These are phyloP conservation scores for Botrytis pseudocinerea DNA, from an alignment of 2,329 filamentous ascomycete species.

Conservation along the genomic window DNA sequence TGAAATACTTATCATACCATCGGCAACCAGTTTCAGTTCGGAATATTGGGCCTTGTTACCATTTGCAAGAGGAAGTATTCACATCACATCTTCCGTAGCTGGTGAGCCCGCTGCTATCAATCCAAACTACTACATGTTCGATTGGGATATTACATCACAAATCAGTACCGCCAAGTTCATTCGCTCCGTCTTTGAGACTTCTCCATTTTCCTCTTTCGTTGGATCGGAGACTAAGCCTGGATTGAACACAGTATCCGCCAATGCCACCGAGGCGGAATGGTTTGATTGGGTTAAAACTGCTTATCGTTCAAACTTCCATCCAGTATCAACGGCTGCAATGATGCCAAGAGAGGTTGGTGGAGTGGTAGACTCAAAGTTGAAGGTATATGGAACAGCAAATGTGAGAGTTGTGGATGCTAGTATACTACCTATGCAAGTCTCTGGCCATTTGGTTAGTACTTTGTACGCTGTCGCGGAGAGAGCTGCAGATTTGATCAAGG, in stretches of 20 bases:
- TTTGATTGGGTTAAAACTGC: conserved; percentile 16
- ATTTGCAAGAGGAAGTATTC: conserved; percentile 56
- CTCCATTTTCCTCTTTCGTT: conserved; percentile 2
- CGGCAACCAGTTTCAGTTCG: conserved; percentile 36
- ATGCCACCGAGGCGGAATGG: conserved; percentile 24
- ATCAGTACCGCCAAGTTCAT: conserved; percentile 1
- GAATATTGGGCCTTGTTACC: conserved; percentile 44
- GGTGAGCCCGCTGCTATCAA: conserved; percentile 49
- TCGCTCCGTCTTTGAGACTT: background rate
- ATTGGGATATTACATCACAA: conserved; percentile 13
- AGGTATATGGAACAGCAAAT: conserved; percentile 29
- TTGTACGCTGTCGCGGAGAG: conserved; percentile 31
- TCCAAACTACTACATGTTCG: conserved; percentile 45
- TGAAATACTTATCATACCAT: conserved; percentile 53
- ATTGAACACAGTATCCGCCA: conserved; percentile 6
- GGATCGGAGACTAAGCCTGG: conserved; percentile 23
- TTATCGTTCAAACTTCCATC: conserved; percentile 28
- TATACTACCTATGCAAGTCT: conserved; percentile 27
- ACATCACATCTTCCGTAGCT: conserved; percentile 48
- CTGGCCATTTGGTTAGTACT: conserved; percentile 28
- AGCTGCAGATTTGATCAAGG: conserved; percentile 28
- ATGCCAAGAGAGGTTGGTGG: conserved; percentile 28
- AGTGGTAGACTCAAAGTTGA: conserved; percentile 30
- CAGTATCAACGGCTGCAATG: conserved; percentile 31
- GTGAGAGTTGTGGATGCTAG: conserved; percentile 32